Evolutionary conservation across 306 rosid species (phyloP).

Genomic region (Chamaecrista fasciculata): DNA sequence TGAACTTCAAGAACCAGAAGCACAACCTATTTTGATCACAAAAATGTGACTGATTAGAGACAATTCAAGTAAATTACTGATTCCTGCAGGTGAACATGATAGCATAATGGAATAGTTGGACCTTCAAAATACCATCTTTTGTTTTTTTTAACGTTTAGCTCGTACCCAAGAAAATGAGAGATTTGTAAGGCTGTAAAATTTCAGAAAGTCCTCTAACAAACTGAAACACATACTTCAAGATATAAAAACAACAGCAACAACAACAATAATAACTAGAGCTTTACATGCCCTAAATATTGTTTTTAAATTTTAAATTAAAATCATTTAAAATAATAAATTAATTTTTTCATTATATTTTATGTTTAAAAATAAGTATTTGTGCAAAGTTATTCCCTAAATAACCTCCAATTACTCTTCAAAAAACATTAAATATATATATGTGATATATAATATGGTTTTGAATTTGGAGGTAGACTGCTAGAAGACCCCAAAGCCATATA

Average conservation of each 20-base stretch:
- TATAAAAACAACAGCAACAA: neutral
- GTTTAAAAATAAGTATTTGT: no score
- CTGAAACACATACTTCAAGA: neutral
- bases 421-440: no score
- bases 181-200: neutral
- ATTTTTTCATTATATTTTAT: no score
- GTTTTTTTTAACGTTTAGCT: neutral
- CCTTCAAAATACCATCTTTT: neutral
- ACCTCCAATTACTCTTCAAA: no score
- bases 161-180: neutral
- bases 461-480: no score
- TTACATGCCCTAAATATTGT: no score
- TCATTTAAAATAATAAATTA: no score
- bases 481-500: no score
- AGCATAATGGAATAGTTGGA: conserved; percentile 22
- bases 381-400: no score
- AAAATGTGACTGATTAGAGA: conserved; percentile 19
- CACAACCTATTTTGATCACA: conserved; percentile 64
- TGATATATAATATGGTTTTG: no score
- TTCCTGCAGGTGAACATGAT: neutral
- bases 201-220: neutral
- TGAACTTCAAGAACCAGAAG: conserved; percentile 95
- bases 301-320: no score
- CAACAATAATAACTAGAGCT: no score
- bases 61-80: neutral